phyloP scores from a whole-genome alignment of 2,329 filamentous ascomycete genomes.

The Diaporthe capsici region DNA sequence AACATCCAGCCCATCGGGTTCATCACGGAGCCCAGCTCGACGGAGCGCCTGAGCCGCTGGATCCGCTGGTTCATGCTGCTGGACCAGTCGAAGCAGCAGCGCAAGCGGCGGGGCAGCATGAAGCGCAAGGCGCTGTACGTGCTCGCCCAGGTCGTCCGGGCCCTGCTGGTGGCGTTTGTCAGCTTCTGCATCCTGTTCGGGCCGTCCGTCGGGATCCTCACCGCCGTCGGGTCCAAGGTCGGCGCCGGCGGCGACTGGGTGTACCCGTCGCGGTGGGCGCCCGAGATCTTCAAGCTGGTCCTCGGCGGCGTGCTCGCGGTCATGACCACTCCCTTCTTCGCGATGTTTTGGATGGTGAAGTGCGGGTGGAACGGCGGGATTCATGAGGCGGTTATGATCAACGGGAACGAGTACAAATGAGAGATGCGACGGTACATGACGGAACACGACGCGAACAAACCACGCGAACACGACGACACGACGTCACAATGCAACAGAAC shows the following conservation, averaged over 20 bases:
- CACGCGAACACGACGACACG: slow-evolving; percentile 8
- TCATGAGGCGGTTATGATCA: slow-evolving; percentile 48
- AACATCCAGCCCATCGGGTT: slow-evolving; percentile 63
- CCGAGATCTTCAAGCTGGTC: slow-evolving; percentile 65
- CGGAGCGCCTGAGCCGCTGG: slow-evolving; percentile 39
- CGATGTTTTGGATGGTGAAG: slow-evolving; percentile 64
- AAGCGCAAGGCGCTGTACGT: slow-evolving; percentile 53
- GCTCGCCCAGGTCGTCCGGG: slow-evolving; percentile 53
- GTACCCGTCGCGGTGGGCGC: slow-evolving; percentile 59
- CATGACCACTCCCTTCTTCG: slow-evolving; percentile 63
- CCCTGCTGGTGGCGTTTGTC: slow-evolving; percentile 53
- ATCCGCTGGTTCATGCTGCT: slow-evolving; percentile 62
- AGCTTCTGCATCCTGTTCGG: slow-evolving; percentile 62
- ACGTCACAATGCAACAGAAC: slow-evolving; percentile 2
- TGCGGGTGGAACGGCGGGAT: slow-evolving; percentile 57
- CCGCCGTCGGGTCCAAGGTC: slow-evolving; percentile 52
- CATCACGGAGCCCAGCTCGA: slow-evolving; percentile 52
- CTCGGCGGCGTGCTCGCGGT: slow-evolving; percentile 62
- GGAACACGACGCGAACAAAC: not conserved
- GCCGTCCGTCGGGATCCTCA: slow-evolving; percentile 59
- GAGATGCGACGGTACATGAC: not conserved
- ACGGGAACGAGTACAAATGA: slow-evolving; percentile 44
- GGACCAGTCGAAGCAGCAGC: slow-evolving; percentile 48
- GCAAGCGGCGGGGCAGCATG: slow-evolving; percentile 47
- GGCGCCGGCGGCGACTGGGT: slow-evolving; percentile 58